Base-by-base conservation (phyloP, 495 filamentous ascomycete species). In the Trichoderma reesei region DNA sequence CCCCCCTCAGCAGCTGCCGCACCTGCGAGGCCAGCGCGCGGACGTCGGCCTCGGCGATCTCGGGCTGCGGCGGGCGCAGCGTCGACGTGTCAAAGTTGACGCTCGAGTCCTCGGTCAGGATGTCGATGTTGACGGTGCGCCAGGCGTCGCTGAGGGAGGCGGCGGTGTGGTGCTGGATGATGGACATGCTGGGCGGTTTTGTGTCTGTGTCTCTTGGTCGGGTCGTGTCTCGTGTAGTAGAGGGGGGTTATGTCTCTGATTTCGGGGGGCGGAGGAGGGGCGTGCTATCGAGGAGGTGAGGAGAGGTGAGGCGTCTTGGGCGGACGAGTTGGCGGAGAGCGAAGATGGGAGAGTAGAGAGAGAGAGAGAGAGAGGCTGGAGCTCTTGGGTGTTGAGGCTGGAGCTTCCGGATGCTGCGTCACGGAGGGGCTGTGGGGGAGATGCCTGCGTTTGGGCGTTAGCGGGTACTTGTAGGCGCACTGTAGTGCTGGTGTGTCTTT, bases 101-200 rank as follows among this genome's bases (percentile, higher is more conserved):
- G 56, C 88, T 80, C 64, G 88, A 89, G 76, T 96, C 92, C n/a
- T 91, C 88, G 75, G 92, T 87, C 63, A 93, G 84, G 67, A 85
- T 83, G 76, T 96, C 92, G 78, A 96, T 86, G 80, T 96, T 90
- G 81, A 96, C 93, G 69, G 90, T 96, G 73, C 92, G 90, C 86
- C 90, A 96, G 81, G 79, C 80, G 69, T 84, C 82, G 72, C 72
- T 71, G 33, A 84, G 76, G 64, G 80, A 73, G 41, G 81, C 76
- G 39, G 70, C 60, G 59, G 77, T 78, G 71, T 80, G 76, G 69
- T 83, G 80, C 67, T 83, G 82, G 70, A 83, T 82, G 67, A 84
- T 80, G 44, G 81, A 83, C 82, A 84, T 84, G 46, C 46, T 26
- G 8, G 59, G 7, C 7, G 11, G 33, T 41, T 33, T 8, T 56